Percentiles rank a stretch among this genome's conserved stretches.
Conservation (phyloP, 2,329 filamentous ascomycete species). For the Penicillium italicum region DNA sequence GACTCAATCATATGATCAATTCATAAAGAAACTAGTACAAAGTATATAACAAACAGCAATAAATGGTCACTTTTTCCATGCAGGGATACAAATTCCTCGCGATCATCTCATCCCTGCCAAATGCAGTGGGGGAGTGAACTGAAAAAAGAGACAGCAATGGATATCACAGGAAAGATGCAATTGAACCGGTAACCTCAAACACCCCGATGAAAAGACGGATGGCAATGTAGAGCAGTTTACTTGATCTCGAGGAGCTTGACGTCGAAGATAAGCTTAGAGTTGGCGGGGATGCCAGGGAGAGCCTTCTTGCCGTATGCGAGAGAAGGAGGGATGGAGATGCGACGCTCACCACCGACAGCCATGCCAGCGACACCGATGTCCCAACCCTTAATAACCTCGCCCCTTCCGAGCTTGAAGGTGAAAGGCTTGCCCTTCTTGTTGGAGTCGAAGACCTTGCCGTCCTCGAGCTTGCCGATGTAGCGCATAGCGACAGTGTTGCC, state of each 20-base stretch:
- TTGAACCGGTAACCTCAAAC: conserved; percentile 29
- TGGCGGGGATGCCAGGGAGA: conserved; percentile 79
- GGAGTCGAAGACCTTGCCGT: conserved; percentile 94
- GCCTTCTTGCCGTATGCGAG: conserved; percentile 86
- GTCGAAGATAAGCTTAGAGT: conserved; percentile 91
- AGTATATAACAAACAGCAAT: conserved; percentile 14
- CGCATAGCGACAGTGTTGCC: conserved; percentile 89
- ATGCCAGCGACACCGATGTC: conserved; percentile 92
- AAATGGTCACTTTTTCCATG: conserved; percentile 24
- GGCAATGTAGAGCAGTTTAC: conserved; percentile 46
- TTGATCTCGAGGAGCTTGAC: conserved; percentile 81
- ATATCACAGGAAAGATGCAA: conserved; percentile 36
- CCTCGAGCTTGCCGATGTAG: conserved; percentile 94
- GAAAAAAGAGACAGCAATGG: conserved; percentile 33
- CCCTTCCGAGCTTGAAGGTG: conserved; percentile 87
- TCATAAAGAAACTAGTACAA: conserved; percentile 12
- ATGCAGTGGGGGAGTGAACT: conserved; percentile 28
- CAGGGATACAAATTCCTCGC: conserved; percentile 22
- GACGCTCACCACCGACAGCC: conserved; percentile 87
- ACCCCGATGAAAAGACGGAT: conserved; percentile 20
- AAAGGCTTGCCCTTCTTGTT: conserved; percentile 99
- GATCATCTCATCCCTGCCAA: conserved; percentile 36
- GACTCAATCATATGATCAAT: conserved; percentile 14
- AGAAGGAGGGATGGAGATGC: conserved; percentile 80
- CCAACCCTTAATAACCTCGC: conserved; percentile 99